These are phyloP conservation scores for Pisolithus sp. DNA, from an alignment of 768 basidiomycete genomes.

Conservation along the genomic window DNA sequence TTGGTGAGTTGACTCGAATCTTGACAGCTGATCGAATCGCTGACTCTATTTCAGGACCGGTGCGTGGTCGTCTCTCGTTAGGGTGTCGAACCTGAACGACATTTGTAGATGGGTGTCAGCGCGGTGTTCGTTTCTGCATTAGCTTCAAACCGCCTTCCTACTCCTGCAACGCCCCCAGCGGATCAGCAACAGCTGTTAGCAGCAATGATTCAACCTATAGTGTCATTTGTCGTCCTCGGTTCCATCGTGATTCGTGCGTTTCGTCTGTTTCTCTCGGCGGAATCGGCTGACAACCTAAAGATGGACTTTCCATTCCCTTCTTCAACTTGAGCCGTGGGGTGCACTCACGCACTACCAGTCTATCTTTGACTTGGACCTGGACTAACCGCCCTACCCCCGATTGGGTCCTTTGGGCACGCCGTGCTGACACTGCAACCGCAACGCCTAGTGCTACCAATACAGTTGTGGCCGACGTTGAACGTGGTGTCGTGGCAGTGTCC, in stretches of 20 bases:
- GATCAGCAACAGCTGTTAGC: conserved; percentile 71
- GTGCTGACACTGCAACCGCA: conserved; percentile 1
- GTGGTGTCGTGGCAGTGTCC: background rate
- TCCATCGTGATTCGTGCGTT: background rate
- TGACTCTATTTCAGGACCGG: conserved; percentile 38
- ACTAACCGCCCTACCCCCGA: conserved; percentile 28
- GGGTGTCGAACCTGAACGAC: background rate
- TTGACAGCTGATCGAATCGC: conserved; percentile 3
- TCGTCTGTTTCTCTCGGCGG: background rate
- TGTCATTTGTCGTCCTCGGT: conserved; percentile 59
- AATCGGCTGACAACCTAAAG: conserved; percentile 21
- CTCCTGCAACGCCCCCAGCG: conserved; percentile 51
- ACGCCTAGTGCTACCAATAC: background rate
- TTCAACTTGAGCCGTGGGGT: conserved; percentile 43
- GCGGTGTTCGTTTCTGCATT: conserved; percentile 84
- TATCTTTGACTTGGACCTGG: conserved; percentile 36
- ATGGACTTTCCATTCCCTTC: conserved; percentile 58
- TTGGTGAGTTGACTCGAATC: conserved; percentile 42
- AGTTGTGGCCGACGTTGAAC: background rate
- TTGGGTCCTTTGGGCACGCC: conserved; percentile 34
- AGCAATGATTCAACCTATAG: conserved; percentile 70
- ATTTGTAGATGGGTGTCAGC: conserved; percentile 76
- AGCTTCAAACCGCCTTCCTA: conserved; percentile 56
- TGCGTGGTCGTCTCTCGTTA: conserved; percentile 25
- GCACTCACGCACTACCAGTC: conserved; percentile 37